Conservation (phyloP, 345 rosid genomes). For the Erodium maritimum region DNA sequence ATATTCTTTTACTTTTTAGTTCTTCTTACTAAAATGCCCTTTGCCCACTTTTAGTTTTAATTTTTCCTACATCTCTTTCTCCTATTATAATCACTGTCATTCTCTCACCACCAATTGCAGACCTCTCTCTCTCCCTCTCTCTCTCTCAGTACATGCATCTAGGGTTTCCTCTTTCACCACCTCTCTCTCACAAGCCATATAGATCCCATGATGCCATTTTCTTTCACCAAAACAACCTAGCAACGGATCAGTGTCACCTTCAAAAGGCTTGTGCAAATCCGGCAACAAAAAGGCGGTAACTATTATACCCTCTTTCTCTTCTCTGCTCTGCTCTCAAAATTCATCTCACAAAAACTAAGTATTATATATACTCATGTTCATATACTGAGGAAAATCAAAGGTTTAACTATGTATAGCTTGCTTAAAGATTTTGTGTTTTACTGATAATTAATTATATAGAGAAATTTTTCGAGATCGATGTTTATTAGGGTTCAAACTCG, state of each 20-base stretch:
- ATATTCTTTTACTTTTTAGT: conserved; percentile 15
- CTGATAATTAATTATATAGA: too few species aligned
- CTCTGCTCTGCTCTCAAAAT: neutral
- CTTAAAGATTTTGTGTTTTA: neutral
- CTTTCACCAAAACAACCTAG: neutral
- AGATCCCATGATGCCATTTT: neutral
- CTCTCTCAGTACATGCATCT: conserved; percentile 19
- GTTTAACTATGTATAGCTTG: neutral
- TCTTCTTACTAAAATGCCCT: conserved; percentile 23
- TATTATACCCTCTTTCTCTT: neutral
- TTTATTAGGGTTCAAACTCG: too few species aligned
- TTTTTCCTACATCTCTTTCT: conserved; percentile 1
- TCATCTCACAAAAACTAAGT: too few species aligned
- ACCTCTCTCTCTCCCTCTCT: neutral
- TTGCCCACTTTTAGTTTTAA: conserved; percentile 22
- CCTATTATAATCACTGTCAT: neutral
- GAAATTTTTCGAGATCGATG: too few species aligned
- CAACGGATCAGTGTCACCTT: neutral
- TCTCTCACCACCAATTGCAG: conserved; percentile 22
- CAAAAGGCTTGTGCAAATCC: conserved; percentile 1
- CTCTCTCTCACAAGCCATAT: too few species aligned
- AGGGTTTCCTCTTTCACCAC: conserved; percentile 27
- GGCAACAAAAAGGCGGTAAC: neutral
- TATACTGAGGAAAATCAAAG: too few species aligned
- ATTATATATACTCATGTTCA: too few species aligned